Percentiles rank a stretch among this genome's conserved stretches.
These are phyloP conservation scores for Colletotrichum sp. DNA, from an alignment of 2,329 filamentous ascomycete species.

Conservation along the genomic window DNA sequence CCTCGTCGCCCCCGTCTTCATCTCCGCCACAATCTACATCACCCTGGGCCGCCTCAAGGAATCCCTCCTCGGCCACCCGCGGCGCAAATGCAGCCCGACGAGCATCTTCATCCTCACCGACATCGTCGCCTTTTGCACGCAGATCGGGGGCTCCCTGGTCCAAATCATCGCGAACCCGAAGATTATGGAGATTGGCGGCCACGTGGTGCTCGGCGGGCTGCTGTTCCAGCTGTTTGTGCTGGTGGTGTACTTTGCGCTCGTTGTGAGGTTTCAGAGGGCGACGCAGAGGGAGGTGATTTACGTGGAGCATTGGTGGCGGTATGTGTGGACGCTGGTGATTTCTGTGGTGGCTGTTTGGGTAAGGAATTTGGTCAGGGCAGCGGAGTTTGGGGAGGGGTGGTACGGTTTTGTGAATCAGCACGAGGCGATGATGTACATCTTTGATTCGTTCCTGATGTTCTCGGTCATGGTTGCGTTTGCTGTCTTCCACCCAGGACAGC, in stretches of 20 bases:
- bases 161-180: not conserved
- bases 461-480: not conserved
- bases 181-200: not conserved
- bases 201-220: not conserved
- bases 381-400: not conserved
- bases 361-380: accelerated
- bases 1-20: not conserved
- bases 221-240: not conserved
- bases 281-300: not conserved
- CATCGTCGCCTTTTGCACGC: not conserved
- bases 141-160: not conserved
- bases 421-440: not conserved
- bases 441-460: not conserved
- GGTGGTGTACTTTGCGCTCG: not conserved
- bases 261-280: not conserved
- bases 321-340: not conserved
- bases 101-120: not conserved
- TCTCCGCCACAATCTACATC: not conserved
- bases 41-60: not conserved
- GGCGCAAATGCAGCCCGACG: not conserved
- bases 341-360: not conserved
- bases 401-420: not conserved
- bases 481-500: not conserved
- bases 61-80: not conserved
- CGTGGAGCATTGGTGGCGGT: not conserved